Base-by-base conservation (phyloP, 768 basidiomycete species). In the Russula olivacea region DNA sequence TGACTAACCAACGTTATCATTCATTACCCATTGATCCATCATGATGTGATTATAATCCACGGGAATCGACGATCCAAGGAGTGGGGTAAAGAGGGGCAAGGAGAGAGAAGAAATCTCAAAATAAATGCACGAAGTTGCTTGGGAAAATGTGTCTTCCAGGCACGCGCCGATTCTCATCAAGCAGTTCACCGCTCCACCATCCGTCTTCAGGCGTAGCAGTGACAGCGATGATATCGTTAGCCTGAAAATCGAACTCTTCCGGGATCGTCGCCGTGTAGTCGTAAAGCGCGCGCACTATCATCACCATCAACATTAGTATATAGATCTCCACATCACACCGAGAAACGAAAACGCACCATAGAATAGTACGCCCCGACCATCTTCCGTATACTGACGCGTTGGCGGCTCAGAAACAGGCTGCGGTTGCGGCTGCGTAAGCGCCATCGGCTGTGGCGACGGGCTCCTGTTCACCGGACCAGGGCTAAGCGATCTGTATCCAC, bases 201-300 rank as follows among this genome's bases (percentile, higher is more conserved):
- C 96, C 96, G 69, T 97, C 95, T 69, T 94, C 93, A 5, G 93
- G 93, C 7, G 93, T 96, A 23, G 86, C 81, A 0, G 91, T 95
- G 11, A 98, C 95, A 8, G 94, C 95, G 67, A 98, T 97, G 67
- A 97, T 91, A 74, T 98, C 96, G 2, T 90, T 92, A 23, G 86
- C 79, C 71, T 94, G 91, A 84, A 98, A 98, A 72, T 95, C 90
- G 73, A 98, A 98, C 76, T 98, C 96, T 71, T 95, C 93, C 1
- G 90, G 87, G 65, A 89, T 91, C 12, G 88, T 86, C 17, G 91
- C 92, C 0, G 75, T 75, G 69, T 94, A 95, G 73, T 93, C 89
- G 72, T 91, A 96, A 66, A 95, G 76, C 43, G 93, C 93, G 79
- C 92, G 91, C 64, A 95, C 92, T 93, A 36, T 65, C 54, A 47